Evolutionary conservation across 371 early-diverging fungal species (phyloP).

Genomic region (Nosema granulosis): DNA sequence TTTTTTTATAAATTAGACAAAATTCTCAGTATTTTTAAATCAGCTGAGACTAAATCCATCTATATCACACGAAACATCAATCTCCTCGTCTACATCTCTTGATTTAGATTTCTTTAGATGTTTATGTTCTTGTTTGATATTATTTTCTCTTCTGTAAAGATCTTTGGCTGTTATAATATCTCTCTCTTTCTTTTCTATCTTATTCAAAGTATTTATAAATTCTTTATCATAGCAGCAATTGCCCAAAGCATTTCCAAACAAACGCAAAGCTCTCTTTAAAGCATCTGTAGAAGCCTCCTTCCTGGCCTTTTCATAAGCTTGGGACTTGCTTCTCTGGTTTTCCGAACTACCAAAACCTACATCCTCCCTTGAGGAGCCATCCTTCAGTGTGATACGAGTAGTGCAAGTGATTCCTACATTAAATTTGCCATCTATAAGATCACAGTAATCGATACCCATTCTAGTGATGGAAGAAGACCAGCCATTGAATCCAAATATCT

Average conservation of each 20-base stretch:
- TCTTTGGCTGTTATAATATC: constrained; percentile 27
- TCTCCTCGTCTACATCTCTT: background rate
- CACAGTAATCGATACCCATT: constrained; percentile 75
- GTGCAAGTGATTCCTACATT: constrained; percentile 76
- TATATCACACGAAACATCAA: constrained; percentile 12
- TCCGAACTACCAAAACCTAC: constrained; percentile 80
- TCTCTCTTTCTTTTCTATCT: constrained; percentile 33
- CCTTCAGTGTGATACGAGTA: constrained; percentile 78
- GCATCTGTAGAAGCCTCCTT: constrained; percentile 94
- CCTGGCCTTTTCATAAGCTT: constrained; percentile 82
- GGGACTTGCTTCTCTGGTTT: constrained; percentile 73
- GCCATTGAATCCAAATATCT: constrained; percentile 91
- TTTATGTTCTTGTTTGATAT: background rate
- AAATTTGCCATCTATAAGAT: constrained; percentile 67
- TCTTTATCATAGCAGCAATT: constrained; percentile 88
- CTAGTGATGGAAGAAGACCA: constrained; percentile 79
- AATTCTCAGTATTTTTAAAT: constrained; percentile 23
- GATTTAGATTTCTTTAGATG: constrained; percentile 11
- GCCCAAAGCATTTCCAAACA: constrained; percentile 86
- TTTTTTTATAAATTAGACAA: background rate
- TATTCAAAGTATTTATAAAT: constrained; percentile 70
- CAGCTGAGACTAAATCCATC: constrained; percentile 19
- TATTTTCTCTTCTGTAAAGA: constrained; percentile 36
- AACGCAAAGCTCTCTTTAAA: constrained; percentile 79
- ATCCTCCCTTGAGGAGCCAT: constrained; percentile 87